These are phyloP conservation scores for Dothideomycetidae sp. DNA, from an alignment of 2,329 filamentous ascomycete genomes.

Conservation along the genomic window DNA sequence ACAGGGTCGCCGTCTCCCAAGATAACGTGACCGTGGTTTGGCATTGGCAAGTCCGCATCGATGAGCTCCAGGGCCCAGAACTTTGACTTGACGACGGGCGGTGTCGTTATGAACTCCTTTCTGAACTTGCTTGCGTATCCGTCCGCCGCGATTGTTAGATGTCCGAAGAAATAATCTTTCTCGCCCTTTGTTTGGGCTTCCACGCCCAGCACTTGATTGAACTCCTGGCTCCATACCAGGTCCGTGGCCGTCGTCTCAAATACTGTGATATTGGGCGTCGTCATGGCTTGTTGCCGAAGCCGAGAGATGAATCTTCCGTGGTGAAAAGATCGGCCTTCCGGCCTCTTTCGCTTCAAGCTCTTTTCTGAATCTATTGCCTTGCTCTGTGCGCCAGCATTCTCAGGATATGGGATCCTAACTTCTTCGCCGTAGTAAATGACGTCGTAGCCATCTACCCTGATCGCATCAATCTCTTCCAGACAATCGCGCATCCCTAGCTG, in stretches of 20 bases:
- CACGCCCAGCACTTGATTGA: constrained; percentile 67
- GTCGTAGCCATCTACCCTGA: constrained; percentile 73
- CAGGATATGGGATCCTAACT: constrained; percentile 67
- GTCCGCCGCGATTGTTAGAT: constrained; percentile 78
- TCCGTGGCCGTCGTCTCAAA: constrained; percentile 77
- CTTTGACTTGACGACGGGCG: constrained; percentile 62
- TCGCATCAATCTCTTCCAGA: constrained; percentile 75
- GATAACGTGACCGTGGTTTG: constrained; percentile 72
- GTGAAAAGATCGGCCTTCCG: constrained; percentile 74
- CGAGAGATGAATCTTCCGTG: constrained; percentile 85
- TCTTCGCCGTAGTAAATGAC: constrained; percentile 66
- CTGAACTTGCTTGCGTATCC: constrained; percentile 89
- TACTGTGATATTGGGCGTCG: constrained; percentile 71
- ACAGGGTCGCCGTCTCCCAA: constrained; percentile 66
- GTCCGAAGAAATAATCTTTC: constrained; percentile 67
- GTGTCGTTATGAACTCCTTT: constrained; percentile 54
- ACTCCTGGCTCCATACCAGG: constrained; percentile 55
- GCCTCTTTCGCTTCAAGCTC: constrained; percentile 31
- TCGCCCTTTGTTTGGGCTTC: constrained; percentile 52
- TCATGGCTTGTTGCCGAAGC: constrained; percentile 59
- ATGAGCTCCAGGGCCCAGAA: constrained; percentile 92
- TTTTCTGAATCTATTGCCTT: constrained; percentile 20
- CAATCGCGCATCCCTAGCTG: constrained; percentile 69
- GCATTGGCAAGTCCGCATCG: constrained; percentile 64
- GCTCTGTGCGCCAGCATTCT: constrained; percentile 29